A percentile compares a stretch with the other conserved stretches of the same genome.
Conservation (phyloP, 768 basidiomycete genomes). For the Rhodotorula graminis region DNA sequence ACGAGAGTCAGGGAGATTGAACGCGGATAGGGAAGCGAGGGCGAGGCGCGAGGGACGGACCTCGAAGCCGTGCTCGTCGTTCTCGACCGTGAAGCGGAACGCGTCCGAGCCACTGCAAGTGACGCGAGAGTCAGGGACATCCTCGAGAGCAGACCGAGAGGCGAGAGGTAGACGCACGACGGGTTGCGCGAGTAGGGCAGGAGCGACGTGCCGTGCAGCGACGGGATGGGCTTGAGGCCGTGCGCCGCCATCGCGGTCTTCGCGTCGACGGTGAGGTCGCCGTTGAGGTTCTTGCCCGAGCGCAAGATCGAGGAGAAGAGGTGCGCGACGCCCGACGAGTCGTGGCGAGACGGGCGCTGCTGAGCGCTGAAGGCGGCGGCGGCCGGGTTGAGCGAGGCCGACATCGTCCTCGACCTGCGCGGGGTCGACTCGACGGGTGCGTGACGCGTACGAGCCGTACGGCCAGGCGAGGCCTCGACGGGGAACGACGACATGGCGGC, state of each 20-base stretch:
- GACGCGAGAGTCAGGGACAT: not conserved
- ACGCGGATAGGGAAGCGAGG: not conserved
- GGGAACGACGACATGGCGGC: too few relatives aligned
- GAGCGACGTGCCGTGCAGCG: constrained; percentile 26
- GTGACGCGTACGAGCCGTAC: too few relatives aligned
- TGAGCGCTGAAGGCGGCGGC: not conserved
- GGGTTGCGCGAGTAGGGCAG: constrained; percentile 35
- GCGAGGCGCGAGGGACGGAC: not conserved
- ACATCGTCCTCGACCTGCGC: not conserved
- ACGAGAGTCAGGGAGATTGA: not conserved
- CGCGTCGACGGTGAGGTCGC: constrained; percentile 15
- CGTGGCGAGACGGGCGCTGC: too few relatives aligned
- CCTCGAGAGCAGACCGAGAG: rapidly evolving
- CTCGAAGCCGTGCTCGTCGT: constrained; percentile 13
- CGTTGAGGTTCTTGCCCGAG: constrained; percentile 18
- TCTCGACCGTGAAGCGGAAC: constrained; percentile 9
- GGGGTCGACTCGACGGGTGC: not conserved
- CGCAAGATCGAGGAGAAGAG: constrained; percentile 10
- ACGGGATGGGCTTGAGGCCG: constrained; percentile 29
- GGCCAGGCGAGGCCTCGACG: not conserved
- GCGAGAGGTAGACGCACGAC: constrained; percentile 7
- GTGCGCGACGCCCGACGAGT: not conserved
- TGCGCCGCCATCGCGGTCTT: constrained; percentile 13
- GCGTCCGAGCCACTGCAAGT: constrained; percentile 27
- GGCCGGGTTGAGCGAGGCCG: not conserved